Evolutionary conservation across 2,329 filamentous ascomycete species (phyloP).

Genomic region (Bipolaris victoriae): DNA sequence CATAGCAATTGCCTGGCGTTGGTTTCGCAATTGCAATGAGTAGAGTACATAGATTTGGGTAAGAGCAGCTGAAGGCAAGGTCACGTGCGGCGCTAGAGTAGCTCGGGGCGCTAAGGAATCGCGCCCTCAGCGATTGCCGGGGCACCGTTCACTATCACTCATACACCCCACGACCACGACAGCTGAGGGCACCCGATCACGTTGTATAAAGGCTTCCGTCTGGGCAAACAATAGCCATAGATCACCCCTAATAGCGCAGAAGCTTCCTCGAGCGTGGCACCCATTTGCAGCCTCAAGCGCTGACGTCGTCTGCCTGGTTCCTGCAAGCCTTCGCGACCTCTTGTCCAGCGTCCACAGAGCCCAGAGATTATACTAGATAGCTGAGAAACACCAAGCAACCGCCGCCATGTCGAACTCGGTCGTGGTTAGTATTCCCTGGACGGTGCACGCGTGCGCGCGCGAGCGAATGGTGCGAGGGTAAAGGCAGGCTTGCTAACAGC

Average conservation of each 20-base stretch:
- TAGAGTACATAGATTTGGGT: neutral
- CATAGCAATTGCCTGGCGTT: neutral
- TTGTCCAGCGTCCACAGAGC: slow-evolving; percentile 21
- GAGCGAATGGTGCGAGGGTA: slow-evolving; percentile 21
- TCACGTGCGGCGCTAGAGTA: slow-evolving; percentile 20
- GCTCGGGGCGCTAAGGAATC: slow-evolving; percentile 16
- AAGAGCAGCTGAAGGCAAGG: neutral
- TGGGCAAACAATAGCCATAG: slow-evolving; percentile 31
- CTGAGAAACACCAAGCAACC: slow-evolving; percentile 19
- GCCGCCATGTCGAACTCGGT: slow-evolving; percentile 48
- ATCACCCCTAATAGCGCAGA: slow-evolving; percentile 29
- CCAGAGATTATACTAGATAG: slow-evolving; percentile 26
- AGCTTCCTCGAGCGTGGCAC: slow-evolving; percentile 33
- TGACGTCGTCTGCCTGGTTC: slow-evolving; percentile 36
- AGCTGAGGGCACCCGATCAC: slow-evolving; percentile 37
- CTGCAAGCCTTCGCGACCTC: slow-evolving; percentile 23
- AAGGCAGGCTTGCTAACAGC: slow-evolving; percentile 39
- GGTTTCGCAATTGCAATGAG: neutral
- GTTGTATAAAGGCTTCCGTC: slow-evolving; percentile 41
- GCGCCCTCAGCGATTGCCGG: slow-evolving; percentile 21
- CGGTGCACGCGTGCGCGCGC: slow-evolving; percentile 14
- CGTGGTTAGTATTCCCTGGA: slow-evolving; percentile 44
- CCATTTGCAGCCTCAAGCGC: slow-evolving; percentile 37
- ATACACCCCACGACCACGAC: slow-evolving; percentile 42
- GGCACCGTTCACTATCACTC: slow-evolving; percentile 27